These are phyloP conservation scores for Cystobasidium ongulense DNA, from an alignment of 768 basidiomycete genomes.

Conservation along the genomic window DNA sequence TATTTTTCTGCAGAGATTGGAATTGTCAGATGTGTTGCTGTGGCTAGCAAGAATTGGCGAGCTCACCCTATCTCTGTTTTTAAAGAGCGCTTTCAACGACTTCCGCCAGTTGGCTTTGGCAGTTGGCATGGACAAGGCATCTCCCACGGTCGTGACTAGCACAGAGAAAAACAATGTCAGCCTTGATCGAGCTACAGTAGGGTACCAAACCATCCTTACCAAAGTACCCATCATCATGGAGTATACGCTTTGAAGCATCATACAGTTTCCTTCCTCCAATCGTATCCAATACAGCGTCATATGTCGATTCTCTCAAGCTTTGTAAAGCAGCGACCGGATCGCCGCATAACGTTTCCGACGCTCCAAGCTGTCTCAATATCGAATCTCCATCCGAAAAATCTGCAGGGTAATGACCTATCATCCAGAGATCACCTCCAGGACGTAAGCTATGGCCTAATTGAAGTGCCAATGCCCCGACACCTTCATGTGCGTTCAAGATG, in stretches of 20 bases:
- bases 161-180: neutral
- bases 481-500: constrained; percentile 39
- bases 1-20: constrained; percentile 10
- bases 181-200: neutral
- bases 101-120: constrained; percentile 27
- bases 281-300: constrained; percentile 42
- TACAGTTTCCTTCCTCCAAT: constrained; percentile 40
- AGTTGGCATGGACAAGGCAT: constrained; percentile 26
- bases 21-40: neutral
- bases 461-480: constrained; percentile 39
- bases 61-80: constrained; percentile 38
- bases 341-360: constrained; percentile 38
- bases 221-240: constrained; percentile 40
- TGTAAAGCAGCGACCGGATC: constrained; percentile 39
- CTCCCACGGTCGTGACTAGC: constrained; percentile 31
- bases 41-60: neutral
- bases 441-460: constrained; percentile 36
- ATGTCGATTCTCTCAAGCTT: constrained; percentile 39
- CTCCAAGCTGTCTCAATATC: constrained; percentile 32
- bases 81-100: constrained; percentile 40
- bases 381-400: constrained; percentile 33
- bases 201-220: constrained; percentile 22
- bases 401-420: constrained; percentile 38
- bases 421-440: constrained; percentile 29
- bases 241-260: constrained; percentile 40